These are phyloP conservation scores for Thymus quinquecostatus DNA, from an alignment of 257 asterid species.

Conservation along the genomic window DNA sequence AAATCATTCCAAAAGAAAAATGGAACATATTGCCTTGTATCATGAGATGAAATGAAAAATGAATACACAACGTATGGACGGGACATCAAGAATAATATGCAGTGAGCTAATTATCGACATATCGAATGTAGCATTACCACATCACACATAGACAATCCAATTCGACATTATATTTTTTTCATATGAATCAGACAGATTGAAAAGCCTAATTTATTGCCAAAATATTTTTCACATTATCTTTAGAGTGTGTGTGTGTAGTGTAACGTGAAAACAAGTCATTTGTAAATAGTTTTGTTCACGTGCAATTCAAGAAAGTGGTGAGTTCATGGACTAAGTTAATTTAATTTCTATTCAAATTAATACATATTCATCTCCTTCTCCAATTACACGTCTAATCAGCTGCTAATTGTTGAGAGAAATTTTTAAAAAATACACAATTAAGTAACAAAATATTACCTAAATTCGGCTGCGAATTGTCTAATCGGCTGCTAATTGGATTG, in stretches of 20 bases:
- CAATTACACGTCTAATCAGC: slow-evolving; percentile 31
- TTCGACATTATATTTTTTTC: too few species aligned
- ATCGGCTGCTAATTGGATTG: not conserved
- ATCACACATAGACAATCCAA: too few species aligned
- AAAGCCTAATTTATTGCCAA: too few species aligned
- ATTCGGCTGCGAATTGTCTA: not conserved
- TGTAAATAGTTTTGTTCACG: slow-evolving; percentile 35
- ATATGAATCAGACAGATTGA: too few species aligned
- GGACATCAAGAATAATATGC: too few species aligned
- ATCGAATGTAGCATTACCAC: too few species aligned
- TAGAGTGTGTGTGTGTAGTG: not conserved
- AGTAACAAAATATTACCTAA: too few species aligned
- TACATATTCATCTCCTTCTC: slow-evolving; percentile 11
- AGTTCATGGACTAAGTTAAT: slow-evolving; percentile 21
- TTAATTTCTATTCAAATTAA: not conserved
- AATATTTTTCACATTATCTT: not conserved
- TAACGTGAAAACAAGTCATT: slow-evolving; percentile 29
- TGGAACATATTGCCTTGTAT: too few species aligned
- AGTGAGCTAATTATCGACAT: too few species aligned
- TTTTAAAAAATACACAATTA: not conserved
- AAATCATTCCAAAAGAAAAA: too few species aligned
- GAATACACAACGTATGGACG: too few species aligned
- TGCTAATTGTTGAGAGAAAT: slow-evolving; percentile 7
- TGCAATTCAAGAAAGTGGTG: slow-evolving; percentile 34
- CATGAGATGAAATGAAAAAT: too few species aligned